A percentile compares a stretch with the other conserved stretches of the same genome.
Evolutionary conservation across 768 basidiomycete species (phyloP).

Genomic region (Termitomyces heimii): DNA sequence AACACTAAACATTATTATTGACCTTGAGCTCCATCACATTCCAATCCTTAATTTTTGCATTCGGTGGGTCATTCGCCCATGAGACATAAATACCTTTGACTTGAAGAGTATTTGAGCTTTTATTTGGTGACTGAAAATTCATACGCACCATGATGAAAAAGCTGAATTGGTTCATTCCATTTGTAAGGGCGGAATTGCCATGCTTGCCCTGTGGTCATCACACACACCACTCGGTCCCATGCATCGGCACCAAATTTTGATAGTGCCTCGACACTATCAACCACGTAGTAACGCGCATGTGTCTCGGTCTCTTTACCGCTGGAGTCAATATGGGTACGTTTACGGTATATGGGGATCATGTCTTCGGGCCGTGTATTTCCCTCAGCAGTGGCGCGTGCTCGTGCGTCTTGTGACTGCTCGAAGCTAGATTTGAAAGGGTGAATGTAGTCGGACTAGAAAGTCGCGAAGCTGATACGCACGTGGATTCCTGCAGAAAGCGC

Average conservation of each 20-base stretch:
- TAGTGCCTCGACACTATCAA: slow-evolving; percentile 90
- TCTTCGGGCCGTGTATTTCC: slow-evolving; percentile 77
- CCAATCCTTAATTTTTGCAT: slow-evolving; percentile 90
- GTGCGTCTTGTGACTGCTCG: slow-evolving; percentile 71
- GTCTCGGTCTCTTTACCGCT: slow-evolving; percentile 54
- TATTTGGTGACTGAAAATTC: too few species aligned
- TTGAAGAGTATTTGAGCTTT: slow-evolving; percentile 22
- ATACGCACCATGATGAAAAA: slow-evolving; percentile 86
- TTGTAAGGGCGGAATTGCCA: slow-evolving; percentile 99
- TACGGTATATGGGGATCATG: slow-evolving; percentile 82
- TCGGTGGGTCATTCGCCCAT: slow-evolving; percentile 91
- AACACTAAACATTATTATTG: neutral
- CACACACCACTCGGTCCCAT: slow-evolving; percentile 96
- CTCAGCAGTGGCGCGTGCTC: slow-evolving; percentile 59
- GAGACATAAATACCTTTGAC: slow-evolving; percentile 95
- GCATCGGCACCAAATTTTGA: slow-evolving; percentile 89
- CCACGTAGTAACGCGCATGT: slow-evolving; percentile 71
- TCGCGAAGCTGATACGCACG: slow-evolving; percentile 36
- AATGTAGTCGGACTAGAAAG: neutral
- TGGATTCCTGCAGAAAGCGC: slow-evolving; percentile 85
- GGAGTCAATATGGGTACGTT: slow-evolving; percentile 64
- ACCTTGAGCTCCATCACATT: slow-evolving; percentile 95
- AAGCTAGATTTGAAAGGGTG: slow-evolving; percentile 37
- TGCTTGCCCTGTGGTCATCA: slow-evolving; percentile 96
- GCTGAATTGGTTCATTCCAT: slow-evolving; percentile 87